Percentiles rank a stretch among this genome's conserved stretches.
These are phyloP conservation scores for Fusarium robinianum DNA, from an alignment of 2,329 filamentous ascomycete genomes.

Conservation along the genomic window DNA sequence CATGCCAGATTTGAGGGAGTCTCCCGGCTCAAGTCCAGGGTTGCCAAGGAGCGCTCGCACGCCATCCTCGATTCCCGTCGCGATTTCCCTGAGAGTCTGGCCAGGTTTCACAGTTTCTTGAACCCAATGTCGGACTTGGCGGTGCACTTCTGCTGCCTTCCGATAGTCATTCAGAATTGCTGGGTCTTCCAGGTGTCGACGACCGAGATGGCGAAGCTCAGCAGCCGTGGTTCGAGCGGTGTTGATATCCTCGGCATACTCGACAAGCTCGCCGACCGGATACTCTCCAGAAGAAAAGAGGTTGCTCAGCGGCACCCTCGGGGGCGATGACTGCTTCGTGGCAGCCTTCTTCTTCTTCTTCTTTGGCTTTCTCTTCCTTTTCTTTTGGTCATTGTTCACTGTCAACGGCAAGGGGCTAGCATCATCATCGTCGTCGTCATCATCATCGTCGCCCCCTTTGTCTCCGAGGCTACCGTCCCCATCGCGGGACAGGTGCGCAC, in stretches of 20 bases:
- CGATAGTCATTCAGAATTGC: conserved; percentile 76
- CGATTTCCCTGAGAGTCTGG: conserved; percentile 74
- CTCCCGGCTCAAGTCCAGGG: conserved; percentile 73
- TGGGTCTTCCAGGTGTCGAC: conserved; percentile 36
- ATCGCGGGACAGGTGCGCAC: conserved; percentile 47
- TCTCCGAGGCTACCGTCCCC: conserved; percentile 48
- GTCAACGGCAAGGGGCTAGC: conserved; percentile 29
- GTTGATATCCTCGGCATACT: conserved; percentile 29
- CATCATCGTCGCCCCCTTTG: conserved; percentile 38
- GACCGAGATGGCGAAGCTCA: conserved; percentile 33
- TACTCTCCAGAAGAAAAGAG: conserved; percentile 39
- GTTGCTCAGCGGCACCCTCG: conserved; percentile 39
- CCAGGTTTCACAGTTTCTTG: conserved; percentile 79
- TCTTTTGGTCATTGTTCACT: conserved; percentile 31
- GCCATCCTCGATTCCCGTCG: conserved; percentile 78
- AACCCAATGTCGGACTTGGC: conserved; percentile 80
- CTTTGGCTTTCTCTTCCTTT: conserved; percentile 34
- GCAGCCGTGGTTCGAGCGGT: conserved; percentile 31
- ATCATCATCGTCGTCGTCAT: conserved; percentile 34
- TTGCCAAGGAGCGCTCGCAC: conserved; percentile 76
- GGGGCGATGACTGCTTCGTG: conserved; percentile 40
- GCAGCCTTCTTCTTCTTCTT: conserved; percentile 37
- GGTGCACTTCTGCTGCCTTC: conserved; percentile 77
- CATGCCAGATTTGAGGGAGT: conserved; percentile 74
- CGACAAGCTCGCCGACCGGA: conserved; percentile 36